phyloP scores from a whole-genome alignment of 805 yeast genomes.

The Candida saitoana region DNA sequence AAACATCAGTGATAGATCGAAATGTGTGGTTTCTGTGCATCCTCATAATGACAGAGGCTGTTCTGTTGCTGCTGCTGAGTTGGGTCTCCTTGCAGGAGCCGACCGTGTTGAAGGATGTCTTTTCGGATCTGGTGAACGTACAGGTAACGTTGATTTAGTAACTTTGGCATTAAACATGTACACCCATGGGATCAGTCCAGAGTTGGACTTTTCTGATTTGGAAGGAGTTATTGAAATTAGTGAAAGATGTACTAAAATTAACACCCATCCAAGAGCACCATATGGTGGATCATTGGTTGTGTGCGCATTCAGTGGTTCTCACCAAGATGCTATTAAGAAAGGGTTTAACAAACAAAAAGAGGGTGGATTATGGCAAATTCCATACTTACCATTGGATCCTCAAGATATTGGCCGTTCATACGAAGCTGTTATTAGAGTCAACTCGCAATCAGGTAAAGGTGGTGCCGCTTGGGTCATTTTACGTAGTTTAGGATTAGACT shows the following conservation, averaged over 20 bases:
- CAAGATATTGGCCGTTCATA: slow-evolving; percentile 75
- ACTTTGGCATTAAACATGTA: slow-evolving; percentile 75
- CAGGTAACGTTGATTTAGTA: slow-evolving; percentile 76
- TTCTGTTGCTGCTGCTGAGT: slow-evolving; percentile 79
- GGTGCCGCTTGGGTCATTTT: slow-evolving; percentile 82
- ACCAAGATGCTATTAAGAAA: slow-evolving; percentile 68
- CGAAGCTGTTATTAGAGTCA: slow-evolving; percentile 79
- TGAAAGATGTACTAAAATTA: slow-evolving; percentile 75
- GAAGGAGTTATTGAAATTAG: slow-evolving; percentile 63
- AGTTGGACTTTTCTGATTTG: slow-evolving; percentile 66
- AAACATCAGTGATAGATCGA: slow-evolving; percentile 67
- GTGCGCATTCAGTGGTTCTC: slow-evolving; percentile 73
- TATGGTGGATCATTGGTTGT: slow-evolving; percentile 78
- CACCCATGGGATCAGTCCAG: slow-evolving; percentile 72
- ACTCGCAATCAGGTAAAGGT: slow-evolving; percentile 85
- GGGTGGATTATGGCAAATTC: slow-evolving; percentile 55
- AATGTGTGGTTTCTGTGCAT: slow-evolving; percentile 65
- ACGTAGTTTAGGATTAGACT: slow-evolving; percentile 65
- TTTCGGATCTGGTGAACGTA: slow-evolving; percentile 81
- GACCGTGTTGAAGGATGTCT: slow-evolving; percentile 83
- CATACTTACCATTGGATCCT: slow-evolving; percentile 78
- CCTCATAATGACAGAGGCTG: slow-evolving; percentile 81
- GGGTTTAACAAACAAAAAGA: slow-evolving; percentile 51
- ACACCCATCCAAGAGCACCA: slow-evolving; percentile 71
- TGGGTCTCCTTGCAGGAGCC: slow-evolving; percentile 77